Base-by-base conservation (phyloP, 1,284 basidiomycete genomes). In the Fomitiporia mediterranea region DNA sequence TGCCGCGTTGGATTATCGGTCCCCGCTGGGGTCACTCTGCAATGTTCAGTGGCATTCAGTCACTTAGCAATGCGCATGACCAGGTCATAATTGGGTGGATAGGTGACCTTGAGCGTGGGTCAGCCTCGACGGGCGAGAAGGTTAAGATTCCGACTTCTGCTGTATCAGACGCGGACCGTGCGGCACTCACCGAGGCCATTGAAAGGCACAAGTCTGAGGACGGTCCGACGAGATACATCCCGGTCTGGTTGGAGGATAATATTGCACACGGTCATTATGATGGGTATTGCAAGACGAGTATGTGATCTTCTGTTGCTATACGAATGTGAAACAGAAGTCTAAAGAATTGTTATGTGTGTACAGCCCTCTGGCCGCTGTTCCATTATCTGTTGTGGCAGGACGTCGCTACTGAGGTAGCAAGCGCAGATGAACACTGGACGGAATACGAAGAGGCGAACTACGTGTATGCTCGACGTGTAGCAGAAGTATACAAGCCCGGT, bases 311-410 rank as follows among this genome's bases (percentile, higher is more conserved):
- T 21, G 27, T n/a, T 27, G 52, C 15, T 37, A 19, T 17, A 15
- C 64, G 92, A 91, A n/a, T n/a, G n/a, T n/a, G n/a, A n/a, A n/a
- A n/a, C n/a, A n/a, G n/a, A n/a, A n/a, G n/a, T n/a, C n/a, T n/a
- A n/a, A n/a, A n/a, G n/a, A n/a, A n/a, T 35, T 13, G 1, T 46
- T 27, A 19, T 46, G 15, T 49, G 9, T 28, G 13, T 23, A 17
- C n/a, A 56, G 47, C 89, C 35, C 83, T 99, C 51, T 99, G 96
- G 96, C 97, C 96, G 0, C 77, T 98, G 27, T 97, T 99, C 81
- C 97, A 99, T 75, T 99, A 99, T 70, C 82, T 99, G 57, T 86
- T 98, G 55, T 98, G 94, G 94, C 93, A 97, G 70, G 95, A 97
- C 68, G 93, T 91, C 55, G 85, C 87, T 0, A 84, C 84, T 28